These are phyloP conservation scores for Boehmeria nivea DNA, from an alignment of 306 rosid species.

Conservation along the genomic window DNA sequence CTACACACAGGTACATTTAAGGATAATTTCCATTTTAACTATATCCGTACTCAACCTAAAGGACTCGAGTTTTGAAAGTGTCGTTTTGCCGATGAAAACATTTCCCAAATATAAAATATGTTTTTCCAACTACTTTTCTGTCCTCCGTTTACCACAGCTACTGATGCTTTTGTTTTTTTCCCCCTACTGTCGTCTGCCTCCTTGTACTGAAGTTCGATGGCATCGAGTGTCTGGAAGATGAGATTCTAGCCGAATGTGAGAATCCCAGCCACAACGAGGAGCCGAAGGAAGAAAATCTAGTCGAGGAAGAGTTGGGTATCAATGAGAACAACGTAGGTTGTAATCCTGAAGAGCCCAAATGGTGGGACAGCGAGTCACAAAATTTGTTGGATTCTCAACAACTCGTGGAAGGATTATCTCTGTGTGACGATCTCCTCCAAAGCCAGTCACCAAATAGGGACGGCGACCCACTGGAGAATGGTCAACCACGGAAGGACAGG, in stretches of 20 bases:
- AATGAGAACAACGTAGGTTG: slow-evolving; percentile 26
- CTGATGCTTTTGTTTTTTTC: no score
- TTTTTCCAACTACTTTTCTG: no score
- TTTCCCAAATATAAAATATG: no score
- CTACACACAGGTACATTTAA: slow-evolving; percentile 36
- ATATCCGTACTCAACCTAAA: slow-evolving; percentile 18
- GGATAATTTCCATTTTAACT: not conserved
- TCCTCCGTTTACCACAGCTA: no score
- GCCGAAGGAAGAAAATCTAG: slow-evolving; percentile 20
- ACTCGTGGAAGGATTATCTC: slow-evolving; percentile 61
- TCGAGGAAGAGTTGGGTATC: slow-evolving; percentile 23
- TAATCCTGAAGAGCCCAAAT: slow-evolving; percentile 50
- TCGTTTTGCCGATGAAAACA: no score
- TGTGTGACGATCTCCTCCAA: slow-evolving; percentile 66
- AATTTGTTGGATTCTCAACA: slow-evolving; percentile 69
- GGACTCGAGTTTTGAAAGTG: no score
- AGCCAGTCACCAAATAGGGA: slow-evolving; percentile 74
- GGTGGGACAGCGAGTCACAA: slow-evolving; percentile 93
- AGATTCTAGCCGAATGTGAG: slow-evolving; percentile 36
- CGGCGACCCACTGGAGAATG: slow-evolving; percentile 28
- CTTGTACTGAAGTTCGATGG: slow-evolving; percentile 8
- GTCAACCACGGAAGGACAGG: slow-evolving; percentile 28
- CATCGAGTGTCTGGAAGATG: slow-evolving; percentile 30
- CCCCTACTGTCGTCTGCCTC: not conserved
- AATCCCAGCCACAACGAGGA: slow-evolving; percentile 25